Percentiles rank a stretch among this genome's conserved stretches.
Conservation (phyloP, 768 basidiomycete species). For the Artomyces pyxidatus region DNA sequence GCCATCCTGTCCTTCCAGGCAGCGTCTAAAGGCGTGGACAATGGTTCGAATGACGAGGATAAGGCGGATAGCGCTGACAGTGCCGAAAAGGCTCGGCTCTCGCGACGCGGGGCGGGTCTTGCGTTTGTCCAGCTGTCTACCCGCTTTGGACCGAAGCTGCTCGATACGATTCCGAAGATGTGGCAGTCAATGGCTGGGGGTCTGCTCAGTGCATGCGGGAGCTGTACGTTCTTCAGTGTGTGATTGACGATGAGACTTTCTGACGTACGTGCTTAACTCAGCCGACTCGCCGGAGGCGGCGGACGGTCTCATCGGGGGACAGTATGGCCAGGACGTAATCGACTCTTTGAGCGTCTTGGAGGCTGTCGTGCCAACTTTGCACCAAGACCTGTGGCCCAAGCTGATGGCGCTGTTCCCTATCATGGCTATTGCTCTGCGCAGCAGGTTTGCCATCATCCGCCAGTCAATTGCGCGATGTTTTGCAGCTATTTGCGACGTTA, state of each 20-base stretch:
- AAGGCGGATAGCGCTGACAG: constrained; percentile 34
- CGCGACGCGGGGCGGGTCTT: constrained; percentile 77
- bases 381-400: constrained; percentile 59
- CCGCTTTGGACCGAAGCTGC: constrained; percentile 63
- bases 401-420: constrained; percentile 69
- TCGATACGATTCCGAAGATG: constrained; percentile 84
- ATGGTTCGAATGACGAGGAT: constrained; percentile 36
- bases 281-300: constrained; percentile 41
- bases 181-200: constrained; percentile 90
- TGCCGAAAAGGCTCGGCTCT: constrained; percentile 66
- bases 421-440: constrained; percentile 70
- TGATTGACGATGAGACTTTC: not conserved
- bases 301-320: constrained; percentile 60
- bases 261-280: not conserved
- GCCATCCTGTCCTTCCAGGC: constrained; percentile 74
- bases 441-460: constrained; percentile 83
- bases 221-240: constrained; percentile 39
- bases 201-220: constrained; percentile 55
- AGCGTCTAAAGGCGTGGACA: constrained; percentile 25
- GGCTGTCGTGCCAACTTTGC: constrained; percentile 69
- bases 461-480: constrained; percentile 83
- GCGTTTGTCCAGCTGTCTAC: constrained; percentile 75
- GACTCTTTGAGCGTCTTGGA: constrained; percentile 89
- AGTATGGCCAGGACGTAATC: constrained; percentile 81
- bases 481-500: constrained; percentile 79